Evolutionary conservation across 208 protist genomes (phyloP), one percentile per base, ranked within the genome.

Genomic region (Leishmania gerbilli): DNA sequence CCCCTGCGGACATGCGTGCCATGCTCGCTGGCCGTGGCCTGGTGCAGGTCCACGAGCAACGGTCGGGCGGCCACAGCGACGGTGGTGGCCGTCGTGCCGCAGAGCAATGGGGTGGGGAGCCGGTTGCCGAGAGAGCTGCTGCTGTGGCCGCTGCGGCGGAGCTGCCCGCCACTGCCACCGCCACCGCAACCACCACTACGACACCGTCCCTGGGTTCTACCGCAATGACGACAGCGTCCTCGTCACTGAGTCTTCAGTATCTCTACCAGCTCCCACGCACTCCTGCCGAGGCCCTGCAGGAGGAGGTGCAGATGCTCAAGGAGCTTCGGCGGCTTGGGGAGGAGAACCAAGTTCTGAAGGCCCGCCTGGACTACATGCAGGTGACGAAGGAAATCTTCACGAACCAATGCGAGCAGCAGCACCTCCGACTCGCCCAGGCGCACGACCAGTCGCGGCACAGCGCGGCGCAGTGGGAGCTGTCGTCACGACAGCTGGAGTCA

Each of bases 291-390:
- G 85, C 87, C 2, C 79, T 93, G 47, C 80, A 88, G 68, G 90
- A 90, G 85, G 84, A 94, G 75, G 65, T 94, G 79, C 81, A 82
- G n/a, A 84, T 95, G 68, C 74, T 92, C 19, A 85, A 90, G 64
- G 84, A 88, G 60, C 31, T 95, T n/a, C 77, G 83, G 40, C 80
- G 77, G 6, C 76, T 90, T 37, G 74, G 51, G 19, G 87, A 88
- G 65, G 84, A 87, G 58, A 90, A 92, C 45, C 79, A 67, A 19
- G 75, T 76, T 47, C 84, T 95, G 2, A 79, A 84, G 51, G 82
- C 75, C 1, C 83, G 83, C 4, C 72, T 88, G 47, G 45, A 87
- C 21, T 85, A 92, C 80, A 31, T 81, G 15, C 42, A 79, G 51
- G 82, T 84, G 45, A 34, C 91, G 51, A 84, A 85, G 84, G 77